Conservation (phyloP, 2,329 filamentous ascomycete genomes). For the Bipolaris gigantea region DNA sequence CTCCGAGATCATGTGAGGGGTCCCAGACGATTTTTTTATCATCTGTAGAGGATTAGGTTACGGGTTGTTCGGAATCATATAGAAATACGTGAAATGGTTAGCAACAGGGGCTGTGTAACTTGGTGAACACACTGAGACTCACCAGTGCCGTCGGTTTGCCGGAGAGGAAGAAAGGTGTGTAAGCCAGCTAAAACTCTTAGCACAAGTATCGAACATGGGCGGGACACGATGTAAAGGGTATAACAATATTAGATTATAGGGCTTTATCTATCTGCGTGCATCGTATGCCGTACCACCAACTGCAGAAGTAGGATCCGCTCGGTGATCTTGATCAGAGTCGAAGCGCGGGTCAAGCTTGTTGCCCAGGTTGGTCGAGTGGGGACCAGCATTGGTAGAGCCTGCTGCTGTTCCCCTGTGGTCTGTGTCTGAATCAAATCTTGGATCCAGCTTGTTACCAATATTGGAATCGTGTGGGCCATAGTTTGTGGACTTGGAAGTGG, state of each 20-base stretch:
- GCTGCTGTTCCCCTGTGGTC: slow-evolving; percentile 23
- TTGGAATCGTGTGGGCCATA: slow-evolving; percentile 39
- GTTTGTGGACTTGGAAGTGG: slow-evolving; percentile 33
- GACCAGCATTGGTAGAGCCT: slow-evolving; percentile 31
- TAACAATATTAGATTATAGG: slow-evolving; percentile 17
- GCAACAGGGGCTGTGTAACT: neutral
- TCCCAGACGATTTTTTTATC: slow-evolving; percentile 4
- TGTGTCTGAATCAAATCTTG: slow-evolving; percentile 34
- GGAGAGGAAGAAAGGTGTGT: neutral
- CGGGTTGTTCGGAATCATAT: neutral
- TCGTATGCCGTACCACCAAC: slow-evolving; percentile 17
- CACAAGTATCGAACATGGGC: neutral
- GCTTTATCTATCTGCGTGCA: slow-evolving; percentile 19
- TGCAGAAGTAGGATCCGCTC: slow-evolving; percentile 17
- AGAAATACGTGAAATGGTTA: too few relatives aligned
- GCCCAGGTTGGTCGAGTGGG: slow-evolving; percentile 32
- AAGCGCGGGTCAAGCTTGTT: slow-evolving; percentile 43
- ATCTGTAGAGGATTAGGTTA: neutral
- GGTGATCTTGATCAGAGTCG: slow-evolving; percentile 27
- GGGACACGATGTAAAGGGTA: slow-evolving; percentile 10
- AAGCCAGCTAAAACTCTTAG: slow-evolving; percentile 14
- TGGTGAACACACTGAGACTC: neutral
- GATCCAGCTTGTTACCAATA: slow-evolving; percentile 38
- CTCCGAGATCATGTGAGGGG: slow-evolving; percentile 2
- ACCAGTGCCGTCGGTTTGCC: slow-evolving; percentile 14